Evolutionary conservation across 2,329 filamentous ascomycete genomes (phyloP).

Genomic region (Chrysoporthe austroafricana): DNA sequence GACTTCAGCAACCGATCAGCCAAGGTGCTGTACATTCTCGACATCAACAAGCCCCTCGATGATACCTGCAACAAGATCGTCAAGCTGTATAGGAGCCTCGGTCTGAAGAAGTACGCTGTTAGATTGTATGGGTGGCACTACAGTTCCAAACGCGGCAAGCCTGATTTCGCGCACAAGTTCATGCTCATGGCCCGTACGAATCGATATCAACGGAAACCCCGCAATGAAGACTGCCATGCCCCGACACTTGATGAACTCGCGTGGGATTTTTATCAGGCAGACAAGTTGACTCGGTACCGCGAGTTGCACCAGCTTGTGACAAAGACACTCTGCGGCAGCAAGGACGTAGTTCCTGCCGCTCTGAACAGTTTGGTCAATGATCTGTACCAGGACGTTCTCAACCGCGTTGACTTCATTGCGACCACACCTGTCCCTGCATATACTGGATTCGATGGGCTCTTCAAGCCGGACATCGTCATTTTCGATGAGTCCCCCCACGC

Average conservation of each 20-base stretch:
- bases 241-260: slow-evolving; percentile 49
- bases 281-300: slow-evolving; percentile 41
- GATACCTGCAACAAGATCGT: slow-evolving; percentile 49
- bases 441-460: slow-evolving; percentile 51
- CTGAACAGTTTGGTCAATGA: slow-evolving; percentile 39
- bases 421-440: slow-evolving; percentile 51
- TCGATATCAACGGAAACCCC: slow-evolving; percentile 16
- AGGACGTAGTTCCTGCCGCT: slow-evolving; percentile 35
- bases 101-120: slow-evolving; percentile 41
- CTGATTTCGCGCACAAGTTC: slow-evolving; percentile 44
- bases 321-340: slow-evolving; percentile 31
- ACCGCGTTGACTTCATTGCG: slow-evolving; percentile 48
- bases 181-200: slow-evolving; percentile 33
- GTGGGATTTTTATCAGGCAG: slow-evolving; percentile 44
- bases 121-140: slow-evolving; percentile 48
- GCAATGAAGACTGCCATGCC: slow-evolving; percentile 34
- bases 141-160: slow-evolving; percentile 37
- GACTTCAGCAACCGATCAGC: slow-evolving; percentile 33
- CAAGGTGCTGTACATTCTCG: slow-evolving; percentile 50
- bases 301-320: slow-evolving; percentile 41
- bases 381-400: slow-evolving; percentile 45
- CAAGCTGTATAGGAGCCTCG: slow-evolving; percentile 41
- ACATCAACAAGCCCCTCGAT: slow-evolving; percentile 52
- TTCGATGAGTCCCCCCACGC: slow-evolving; percentile 70
- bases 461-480: slow-evolving; percentile 82